Evolutionary conservation across 2,329 filamentous ascomycete genomes (phyloP).

Genomic region (Fusarium clavum): DNA sequence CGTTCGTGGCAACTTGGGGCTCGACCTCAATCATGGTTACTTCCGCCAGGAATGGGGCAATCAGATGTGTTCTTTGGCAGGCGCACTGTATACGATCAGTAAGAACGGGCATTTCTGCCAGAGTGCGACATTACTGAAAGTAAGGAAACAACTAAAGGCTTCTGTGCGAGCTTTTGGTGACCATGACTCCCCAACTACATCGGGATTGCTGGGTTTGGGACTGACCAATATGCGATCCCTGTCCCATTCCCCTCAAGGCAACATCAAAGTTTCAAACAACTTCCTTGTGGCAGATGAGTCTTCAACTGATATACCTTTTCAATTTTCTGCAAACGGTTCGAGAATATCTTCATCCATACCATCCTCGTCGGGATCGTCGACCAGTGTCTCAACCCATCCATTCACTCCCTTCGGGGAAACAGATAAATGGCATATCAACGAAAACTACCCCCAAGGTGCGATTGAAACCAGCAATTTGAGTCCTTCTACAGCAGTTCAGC

Average conservation of each 20-base stretch:
- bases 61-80: conserved; percentile 43
- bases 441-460: conserved; percentile 41
- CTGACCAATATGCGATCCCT: conserved; percentile 33
- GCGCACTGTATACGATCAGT: conserved; percentile 44
- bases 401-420: conserved; percentile 44
- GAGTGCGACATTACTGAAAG: conserved; percentile 35
- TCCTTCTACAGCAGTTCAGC: conserved; percentile 27
- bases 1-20: conserved; percentile 35
- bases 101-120: conserved; percentile 48
- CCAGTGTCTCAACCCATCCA: conserved; percentile 33
- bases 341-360: conserved; percentile 41
- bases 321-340: conserved; percentile 32
- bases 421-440: conserved; percentile 43
- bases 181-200: conserved; percentile 30
- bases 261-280: conserved; percentile 7
- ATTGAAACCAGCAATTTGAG: conserved; percentile 38
- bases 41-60: conserved; percentile 42
- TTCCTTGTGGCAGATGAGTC: conserved; percentile 17
- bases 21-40: conserved; percentile 37
- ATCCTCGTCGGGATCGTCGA: conserved; percentile 41
- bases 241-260: conserved; percentile 41
- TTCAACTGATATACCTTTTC: conserved; percentile 16
- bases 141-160: conserved; percentile 48
- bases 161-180: conserved; percentile 41
- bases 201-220: conserved; percentile 34